Base-by-base conservation (phyloP, 306 rosid genomes). In the Cucurbita argyrosperma region DNA sequence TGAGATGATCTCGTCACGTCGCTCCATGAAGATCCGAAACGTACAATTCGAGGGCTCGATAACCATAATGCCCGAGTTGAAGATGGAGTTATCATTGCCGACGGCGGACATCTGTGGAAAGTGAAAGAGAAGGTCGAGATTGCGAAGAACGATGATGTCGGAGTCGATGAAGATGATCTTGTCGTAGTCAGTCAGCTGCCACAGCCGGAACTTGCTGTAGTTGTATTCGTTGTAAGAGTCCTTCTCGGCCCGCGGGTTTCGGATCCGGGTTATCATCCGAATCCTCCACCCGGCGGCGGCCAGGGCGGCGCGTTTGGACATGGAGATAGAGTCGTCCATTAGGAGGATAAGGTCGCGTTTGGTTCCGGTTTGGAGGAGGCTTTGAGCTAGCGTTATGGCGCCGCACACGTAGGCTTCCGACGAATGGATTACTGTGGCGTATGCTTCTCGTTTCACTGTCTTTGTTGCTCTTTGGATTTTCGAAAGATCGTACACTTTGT, bases 41-140 rank as follows among this genome's bases (percentile, higher is more conserved):
- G 99, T 91, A 47, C 99, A 94, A 11, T 94, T 88, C 7, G 96
- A 91, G 4, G 99, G 99, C 50, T 94, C 99, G 35, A 94, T 78
- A 5, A 94, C 90, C 99, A 94, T 94, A 8, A 94, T 69, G 37
- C 99, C 99, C 2, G 99, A 94, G 67, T 94, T 94, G 87, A 94
- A 94, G 72, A 94, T 76, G 5, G 89, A 83, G 16, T 84, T 84
- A 77, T 94, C 99, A 76, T 94, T 94, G 3, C 99, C 99, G 13
- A 88, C 86, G 5, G 97, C 97, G 0, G 99, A 68, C 84, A 94
- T 84, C 37, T 94, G 95, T 0, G 99, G 99, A 53, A 94, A 94
- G 52, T 90, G 77, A 83, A 94, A 94, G 79, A 94, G 88, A 37
- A 94, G 80, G 75, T 94, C 99, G 21, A 94, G 95, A 80, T 79